A percentile compares a stretch with the other conserved stretches of the same genome.
These are phyloP conservation scores for Ascochyta pisi DNA, from an alignment of 2,329 filamentous ascomycete genomes.

Conservation along the genomic window DNA sequence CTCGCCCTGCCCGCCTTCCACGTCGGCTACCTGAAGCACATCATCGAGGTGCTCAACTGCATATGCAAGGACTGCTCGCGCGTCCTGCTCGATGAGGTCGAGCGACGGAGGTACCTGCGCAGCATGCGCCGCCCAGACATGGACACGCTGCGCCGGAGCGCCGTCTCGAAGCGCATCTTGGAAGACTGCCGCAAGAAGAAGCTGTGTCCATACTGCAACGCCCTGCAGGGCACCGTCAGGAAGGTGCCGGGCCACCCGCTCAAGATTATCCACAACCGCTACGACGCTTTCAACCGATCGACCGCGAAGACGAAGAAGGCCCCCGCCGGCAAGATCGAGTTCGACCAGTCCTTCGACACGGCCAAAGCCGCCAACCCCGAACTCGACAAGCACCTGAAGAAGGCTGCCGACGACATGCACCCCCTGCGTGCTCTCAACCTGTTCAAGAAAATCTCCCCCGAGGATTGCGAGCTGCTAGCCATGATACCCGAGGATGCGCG, in stretches of 20 bases:
- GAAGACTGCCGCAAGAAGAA: conserved; percentile 89
- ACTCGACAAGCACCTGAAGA: conserved; percentile 87
- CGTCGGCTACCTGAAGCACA: conserved; percentile 93
- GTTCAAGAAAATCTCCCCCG: conserved; percentile 83
- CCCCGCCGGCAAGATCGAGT: conserved; percentile 80
- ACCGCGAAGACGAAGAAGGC: conserved; percentile 84
- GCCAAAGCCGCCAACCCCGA: conserved; percentile 81
- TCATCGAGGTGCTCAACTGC: conserved; percentile 88
- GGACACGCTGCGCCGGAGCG: conserved; percentile 84
- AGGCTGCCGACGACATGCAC: conserved; percentile 93
- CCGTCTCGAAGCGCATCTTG: conserved; percentile 86
- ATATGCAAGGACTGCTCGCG: conserved; percentile 93
- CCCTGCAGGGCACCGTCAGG: conserved; percentile 88
- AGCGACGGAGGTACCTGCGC: conserved; percentile 78
- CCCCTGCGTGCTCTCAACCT: conserved; percentile 87
- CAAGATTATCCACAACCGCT: conserved; percentile 95
- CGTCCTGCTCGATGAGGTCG: conserved; percentile 80
- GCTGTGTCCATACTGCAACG: conserved; percentile 78
- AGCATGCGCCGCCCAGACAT: conserved; percentile 81
- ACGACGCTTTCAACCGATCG: conserved; percentile 84
- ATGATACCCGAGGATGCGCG: conserved; percentile 85
- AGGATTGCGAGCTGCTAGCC: conserved; percentile 89
- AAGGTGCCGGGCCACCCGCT: conserved; percentile 83
- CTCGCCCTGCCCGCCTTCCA: conserved; percentile 93
- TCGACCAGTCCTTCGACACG: conserved; percentile 83